These are phyloP conservation scores for Bryum argenteum DNA, from an alignment of 225 moss, liverwort and hornwort species.

Conservation along the genomic window DNA sequence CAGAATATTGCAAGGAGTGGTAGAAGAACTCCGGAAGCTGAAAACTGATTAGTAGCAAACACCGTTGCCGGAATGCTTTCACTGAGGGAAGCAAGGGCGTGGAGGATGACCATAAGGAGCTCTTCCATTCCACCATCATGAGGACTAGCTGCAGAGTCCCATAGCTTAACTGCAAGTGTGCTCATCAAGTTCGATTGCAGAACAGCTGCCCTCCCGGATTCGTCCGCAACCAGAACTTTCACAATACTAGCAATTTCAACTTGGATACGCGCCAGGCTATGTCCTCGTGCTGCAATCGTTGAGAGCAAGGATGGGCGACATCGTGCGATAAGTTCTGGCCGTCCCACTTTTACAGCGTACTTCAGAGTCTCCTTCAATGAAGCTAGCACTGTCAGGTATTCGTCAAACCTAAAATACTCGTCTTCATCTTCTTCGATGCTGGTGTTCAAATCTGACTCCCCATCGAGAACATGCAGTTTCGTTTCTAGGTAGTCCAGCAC, in stretches of 20 bases:
- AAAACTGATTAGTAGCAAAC: slow-evolving; percentile 76
- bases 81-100: slow-evolving; percentile 77
- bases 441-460: slow-evolving; percentile 44
- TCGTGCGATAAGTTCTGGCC: slow-evolving; percentile 67
- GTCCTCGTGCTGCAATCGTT: slow-evolving; percentile 52
- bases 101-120: slow-evolving; percentile 74
- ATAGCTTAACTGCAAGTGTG: slow-evolving; percentile 71
- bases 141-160: slow-evolving; percentile 68
- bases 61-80: slow-evolving; percentile 88
- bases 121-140: slow-evolving; percentile 59
- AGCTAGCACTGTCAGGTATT: slow-evolving; percentile 68
- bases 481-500: slow-evolving; percentile 72
- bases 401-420: slow-evolving; percentile 40
- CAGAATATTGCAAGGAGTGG: slow-evolving; percentile 90
- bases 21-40: slow-evolving; percentile 74
- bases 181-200: slow-evolving; percentile 78
- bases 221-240: slow-evolving; percentile 75
- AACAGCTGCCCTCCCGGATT: slow-evolving; percentile 63
- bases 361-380: slow-evolving; percentile 81
- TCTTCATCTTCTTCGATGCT: slow-evolving; percentile 43
- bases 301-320: slow-evolving; percentile 67
- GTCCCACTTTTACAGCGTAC: slow-evolving; percentile 76
- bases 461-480: slow-evolving; percentile 55
- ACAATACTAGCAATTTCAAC: slow-evolving; percentile 72
- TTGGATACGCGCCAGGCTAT: slow-evolving; percentile 56